Percentiles rank a stretch among this genome's conserved stretches.
These are phyloP conservation scores for Cladophialophora exuberans DNA, from an alignment of 2,329 filamentous ascomycete species.

Conservation along the genomic window DNA sequence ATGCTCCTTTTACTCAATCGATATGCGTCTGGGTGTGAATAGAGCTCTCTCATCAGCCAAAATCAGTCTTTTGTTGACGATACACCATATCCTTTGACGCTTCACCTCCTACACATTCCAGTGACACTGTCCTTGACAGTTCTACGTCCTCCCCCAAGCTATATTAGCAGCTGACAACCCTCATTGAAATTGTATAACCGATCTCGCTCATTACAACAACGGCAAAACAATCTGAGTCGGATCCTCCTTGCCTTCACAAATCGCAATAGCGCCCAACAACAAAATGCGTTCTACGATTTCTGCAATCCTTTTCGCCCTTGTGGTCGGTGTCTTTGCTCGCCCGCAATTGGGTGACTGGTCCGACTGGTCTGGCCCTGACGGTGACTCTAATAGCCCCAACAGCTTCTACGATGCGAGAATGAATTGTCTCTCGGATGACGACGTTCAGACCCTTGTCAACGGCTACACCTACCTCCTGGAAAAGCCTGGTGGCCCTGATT, in stretches of 20 bases:
- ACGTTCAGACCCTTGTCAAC: slow-evolving; percentile 15
- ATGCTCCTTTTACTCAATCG: neutral
- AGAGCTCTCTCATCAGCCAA: neutral
- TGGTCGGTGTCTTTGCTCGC: slow-evolving; percentile 1
- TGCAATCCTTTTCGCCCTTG: slow-evolving; percentile 4
- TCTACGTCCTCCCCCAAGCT: no score
- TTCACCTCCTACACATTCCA: no score
- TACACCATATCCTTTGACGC: no score
- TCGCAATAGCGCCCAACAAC: neutral
- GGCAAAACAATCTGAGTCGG: neutral
- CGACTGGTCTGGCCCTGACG: neutral
- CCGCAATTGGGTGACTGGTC: slow-evolving; percentile 4
- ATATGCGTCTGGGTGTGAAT: neutral
- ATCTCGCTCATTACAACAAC: neutral
- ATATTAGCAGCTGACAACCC: neutral
- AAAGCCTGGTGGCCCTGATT: slow-evolving; percentile 21
- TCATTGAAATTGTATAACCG: neutral
- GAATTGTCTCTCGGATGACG: slow-evolving; percentile 15
- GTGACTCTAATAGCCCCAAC: neutral
- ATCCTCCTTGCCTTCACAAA: neutral
- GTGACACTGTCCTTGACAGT: no score
- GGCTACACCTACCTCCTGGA: slow-evolving; percentile 29
- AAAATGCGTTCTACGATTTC: slow-evolving; percentile 12
- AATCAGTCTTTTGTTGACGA: no score
- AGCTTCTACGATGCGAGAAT: neutral